phyloP scores from a whole-genome alignment of 257 asterid genomes.

The Solanum chilense region DNA sequence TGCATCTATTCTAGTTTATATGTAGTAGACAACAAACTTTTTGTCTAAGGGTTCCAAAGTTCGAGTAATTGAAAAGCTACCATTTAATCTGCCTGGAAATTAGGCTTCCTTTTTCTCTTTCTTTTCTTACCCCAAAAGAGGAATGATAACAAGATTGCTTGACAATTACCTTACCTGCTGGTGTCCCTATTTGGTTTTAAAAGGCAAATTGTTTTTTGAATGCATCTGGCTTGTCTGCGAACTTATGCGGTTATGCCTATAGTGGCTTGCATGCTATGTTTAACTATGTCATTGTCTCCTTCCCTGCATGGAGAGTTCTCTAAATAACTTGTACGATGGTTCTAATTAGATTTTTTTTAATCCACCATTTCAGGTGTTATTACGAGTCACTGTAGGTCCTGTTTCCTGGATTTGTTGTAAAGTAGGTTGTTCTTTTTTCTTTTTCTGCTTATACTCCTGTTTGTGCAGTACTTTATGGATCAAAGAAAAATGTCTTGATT shows the following conservation, averaged over 20 bases:
- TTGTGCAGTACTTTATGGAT: neutral
- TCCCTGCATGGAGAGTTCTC: neutral
- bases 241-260: neutral
- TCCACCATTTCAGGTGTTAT: neutral
- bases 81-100: neutral
- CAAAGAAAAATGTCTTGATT: neutral
- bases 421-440: neutral
- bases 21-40: neutral
- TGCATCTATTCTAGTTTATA: neutral
- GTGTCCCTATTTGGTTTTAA: neutral
- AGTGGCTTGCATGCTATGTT: neutral
- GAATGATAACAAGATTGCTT: neutral
- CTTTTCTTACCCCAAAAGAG: neutral
- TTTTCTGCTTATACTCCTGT: neutral
- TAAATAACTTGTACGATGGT: neutral
- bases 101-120: neutral
- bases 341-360: neutral
- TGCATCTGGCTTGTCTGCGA: neutral
- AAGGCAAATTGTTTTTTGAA: neutral
- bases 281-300: neutral
- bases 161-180: neutral
- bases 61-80: neutral
- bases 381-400: neutral
- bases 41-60: neutral
- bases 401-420: neutral